A percentile compares a stretch with the other conserved stretches of the same genome.
These are phyloP conservation scores for Lactarius psammicola DNA, from an alignment of 768 basidiomycete species.

Conservation along the genomic window DNA sequence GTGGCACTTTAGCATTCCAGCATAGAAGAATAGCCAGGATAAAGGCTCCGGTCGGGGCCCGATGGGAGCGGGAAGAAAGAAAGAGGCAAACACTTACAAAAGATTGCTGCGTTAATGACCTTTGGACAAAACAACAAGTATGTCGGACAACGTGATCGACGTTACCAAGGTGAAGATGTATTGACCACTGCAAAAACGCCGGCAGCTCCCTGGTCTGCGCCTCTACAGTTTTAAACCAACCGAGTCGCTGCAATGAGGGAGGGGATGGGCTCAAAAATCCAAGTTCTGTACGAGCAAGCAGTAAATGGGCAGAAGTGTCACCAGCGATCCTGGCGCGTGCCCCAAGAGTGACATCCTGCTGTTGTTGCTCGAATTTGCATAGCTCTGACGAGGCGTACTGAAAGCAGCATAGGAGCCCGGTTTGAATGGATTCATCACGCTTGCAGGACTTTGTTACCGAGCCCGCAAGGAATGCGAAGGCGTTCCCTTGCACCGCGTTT, in stretches of 20 bases:
- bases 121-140: too few relatives aligned
- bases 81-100: too few relatives aligned
- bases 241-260: slow-evolving; percentile 35
- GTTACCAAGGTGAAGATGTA: not conserved
- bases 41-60: not conserved
- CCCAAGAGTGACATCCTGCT: slow-evolving; percentile 78
- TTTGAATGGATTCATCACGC: slow-evolving; percentile 37
- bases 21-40: not conserved
- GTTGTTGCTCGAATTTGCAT: slow-evolving; percentile 81
- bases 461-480: slow-evolving; percentile 64
- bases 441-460: slow-evolving; percentile 57
- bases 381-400: slow-evolving; percentile 79
- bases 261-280: slow-evolving; percentile 78
- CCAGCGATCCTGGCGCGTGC: slow-evolving; percentile 59
- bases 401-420: slow-evolving; percentile 35
- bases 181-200: too few relatives aligned
- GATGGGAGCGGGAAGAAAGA: too few relatives aligned
- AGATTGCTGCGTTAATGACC: too few relatives aligned
- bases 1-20: not conserved
- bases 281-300: slow-evolving; percentile 37
- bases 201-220: too few relatives aligned
- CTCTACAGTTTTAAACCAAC: too few relatives aligned
- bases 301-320: slow-evolving; percentile 47
- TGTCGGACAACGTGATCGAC: too few relatives aligned
- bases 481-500: slow-evolving; percentile 80